Conservation (phyloP, 108 stramenopile genomes). For the Cyclotella choctawhatcheeana region DNA sequence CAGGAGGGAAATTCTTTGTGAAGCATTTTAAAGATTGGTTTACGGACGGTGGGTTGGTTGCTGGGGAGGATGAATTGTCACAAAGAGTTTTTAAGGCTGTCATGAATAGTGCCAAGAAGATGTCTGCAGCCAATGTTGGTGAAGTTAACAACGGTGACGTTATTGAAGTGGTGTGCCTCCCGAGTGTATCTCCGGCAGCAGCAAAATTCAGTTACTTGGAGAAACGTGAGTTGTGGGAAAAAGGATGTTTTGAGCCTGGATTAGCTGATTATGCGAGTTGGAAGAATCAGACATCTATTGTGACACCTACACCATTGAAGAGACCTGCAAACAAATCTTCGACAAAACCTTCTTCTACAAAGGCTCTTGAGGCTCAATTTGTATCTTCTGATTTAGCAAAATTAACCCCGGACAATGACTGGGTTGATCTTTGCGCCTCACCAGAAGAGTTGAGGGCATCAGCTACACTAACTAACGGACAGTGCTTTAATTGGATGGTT, state of each 20-base stretch:
- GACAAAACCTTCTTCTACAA: slow-evolving; percentile 26
- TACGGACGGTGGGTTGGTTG: slow-evolving; percentile 55
- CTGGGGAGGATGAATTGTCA: slow-evolving; percentile 47
- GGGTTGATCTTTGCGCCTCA: slow-evolving; percentile 71
- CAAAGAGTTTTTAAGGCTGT: slow-evolving; percentile 52
- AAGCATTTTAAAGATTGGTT: slow-evolving; percentile 77
- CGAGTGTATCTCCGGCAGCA: slow-evolving; percentile 76
- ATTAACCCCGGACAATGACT: slow-evolving; percentile 56
- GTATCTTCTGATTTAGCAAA: slow-evolving; percentile 40
- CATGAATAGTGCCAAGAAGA: too few species aligned
- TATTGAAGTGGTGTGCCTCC: slow-evolving; percentile 54
- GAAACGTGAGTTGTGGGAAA: slow-evolving; percentile 81
- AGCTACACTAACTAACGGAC: slow-evolving; percentile 82
- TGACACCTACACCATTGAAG: too few species aligned
- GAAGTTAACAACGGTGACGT: slow-evolving; percentile 3
- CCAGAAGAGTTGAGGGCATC: slow-evolving; percentile 82
- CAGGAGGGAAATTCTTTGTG: slow-evolving; percentile 56
- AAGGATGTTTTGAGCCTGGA: slow-evolving; percentile 68
- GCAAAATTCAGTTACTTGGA: slow-evolving; percentile 67
- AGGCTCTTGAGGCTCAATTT: slow-evolving; percentile 21
- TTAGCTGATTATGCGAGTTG: slow-evolving; percentile 56
- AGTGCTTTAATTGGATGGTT: slow-evolving; percentile 87
- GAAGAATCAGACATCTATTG: background rate
- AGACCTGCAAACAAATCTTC: too few species aligned
- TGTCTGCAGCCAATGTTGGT: slow-evolving; percentile 30